phyloP scores from a whole-genome alignment of 106 monocot species.

The Triglochin maritima region DNA sequence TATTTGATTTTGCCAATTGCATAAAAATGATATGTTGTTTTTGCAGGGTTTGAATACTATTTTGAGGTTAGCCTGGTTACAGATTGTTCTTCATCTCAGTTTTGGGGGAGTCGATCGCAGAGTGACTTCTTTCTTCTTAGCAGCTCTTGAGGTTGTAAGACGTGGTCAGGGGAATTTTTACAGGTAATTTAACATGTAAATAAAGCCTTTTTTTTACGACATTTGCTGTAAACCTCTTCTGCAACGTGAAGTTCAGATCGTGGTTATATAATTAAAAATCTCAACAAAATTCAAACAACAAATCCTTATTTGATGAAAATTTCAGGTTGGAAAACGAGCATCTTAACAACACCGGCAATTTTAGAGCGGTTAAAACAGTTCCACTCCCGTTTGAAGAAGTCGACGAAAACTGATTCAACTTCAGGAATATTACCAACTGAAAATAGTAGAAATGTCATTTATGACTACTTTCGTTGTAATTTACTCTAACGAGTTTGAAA shows the following conservation, averaged over 20 bases:
- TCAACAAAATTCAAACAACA: no score
- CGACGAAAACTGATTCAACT: constrained; percentile 30
- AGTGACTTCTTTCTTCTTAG: constrained; percentile 74
- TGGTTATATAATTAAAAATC: background rate
- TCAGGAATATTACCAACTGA: no score
- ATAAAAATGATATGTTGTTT: background rate
- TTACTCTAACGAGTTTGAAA: no score
- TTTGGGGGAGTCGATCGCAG: constrained; percentile 71
- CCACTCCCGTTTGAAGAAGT: constrained; percentile 89
- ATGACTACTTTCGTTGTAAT: no score
- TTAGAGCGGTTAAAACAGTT: constrained; percentile 75
- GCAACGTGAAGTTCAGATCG: no score
- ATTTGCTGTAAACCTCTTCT: no score
- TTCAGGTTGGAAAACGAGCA: constrained; percentile 95
- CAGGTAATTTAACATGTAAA: constrained; percentile 29
- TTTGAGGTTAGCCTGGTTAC: constrained; percentile 82
- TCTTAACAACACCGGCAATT: constrained; percentile 84
- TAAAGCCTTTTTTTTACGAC: no score
- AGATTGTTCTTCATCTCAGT: constrained; percentile 78
- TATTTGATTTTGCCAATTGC: no score
- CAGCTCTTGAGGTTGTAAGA: constrained; percentile 83
- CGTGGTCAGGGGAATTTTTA: constrained; percentile 96
- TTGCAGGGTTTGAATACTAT: constrained; percentile 83
- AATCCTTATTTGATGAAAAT: background rate
- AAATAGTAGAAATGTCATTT: no score